phyloP scores from a whole-genome alignment of 2,329 filamentous ascomycete species.

The Sordariomycetes sp. region DNA sequence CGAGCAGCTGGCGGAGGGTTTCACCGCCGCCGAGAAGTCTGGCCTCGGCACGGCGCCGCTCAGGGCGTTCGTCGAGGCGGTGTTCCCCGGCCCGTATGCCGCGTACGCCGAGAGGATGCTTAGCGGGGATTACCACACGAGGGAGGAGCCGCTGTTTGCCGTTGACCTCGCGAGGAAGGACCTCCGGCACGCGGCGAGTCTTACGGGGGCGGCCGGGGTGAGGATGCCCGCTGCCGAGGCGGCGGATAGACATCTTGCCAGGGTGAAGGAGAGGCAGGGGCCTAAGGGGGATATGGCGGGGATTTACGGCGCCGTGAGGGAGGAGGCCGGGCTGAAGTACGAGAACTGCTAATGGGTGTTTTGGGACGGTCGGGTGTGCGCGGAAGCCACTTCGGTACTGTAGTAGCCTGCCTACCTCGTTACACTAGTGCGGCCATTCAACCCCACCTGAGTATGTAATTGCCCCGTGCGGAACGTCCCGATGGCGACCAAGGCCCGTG shows the following conservation, averaged over 20 bases:
- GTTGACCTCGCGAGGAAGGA: constrained; percentile 79
- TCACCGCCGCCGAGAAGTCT: constrained; percentile 67
- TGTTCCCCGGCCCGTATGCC: constrained; percentile 65
- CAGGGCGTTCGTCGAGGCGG: constrained; percentile 55
- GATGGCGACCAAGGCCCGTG: background rate
- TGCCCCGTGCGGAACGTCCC: too few relatives aligned
- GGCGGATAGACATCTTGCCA: constrained; percentile 53
- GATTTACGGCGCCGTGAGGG: constrained; percentile 68
- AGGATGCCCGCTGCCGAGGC: constrained; percentile 52
- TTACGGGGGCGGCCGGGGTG: constrained; percentile 51
- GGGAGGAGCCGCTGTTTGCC: constrained; percentile 68
- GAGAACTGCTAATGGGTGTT: constrained; percentile 32
- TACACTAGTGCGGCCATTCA: too few relatives aligned
- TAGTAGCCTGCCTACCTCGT: too few relatives aligned
- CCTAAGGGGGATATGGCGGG: constrained; percentile 65
- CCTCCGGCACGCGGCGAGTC: constrained; percentile 53
- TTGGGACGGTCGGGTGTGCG: background rate
- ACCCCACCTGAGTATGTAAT: too few relatives aligned
- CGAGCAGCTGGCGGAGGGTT: constrained; percentile 64
- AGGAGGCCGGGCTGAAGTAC: constrained; percentile 62
- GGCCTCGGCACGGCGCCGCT: constrained; percentile 60
- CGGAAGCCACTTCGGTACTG: background rate
- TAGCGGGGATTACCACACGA: constrained; percentile 61
- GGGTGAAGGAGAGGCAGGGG: constrained; percentile 55
- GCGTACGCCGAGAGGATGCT: constrained; percentile 66